These are phyloP conservation scores for Ilyonectria robusta DNA, from an alignment of 2,329 filamentous ascomycete genomes.

Conservation along the genomic window DNA sequence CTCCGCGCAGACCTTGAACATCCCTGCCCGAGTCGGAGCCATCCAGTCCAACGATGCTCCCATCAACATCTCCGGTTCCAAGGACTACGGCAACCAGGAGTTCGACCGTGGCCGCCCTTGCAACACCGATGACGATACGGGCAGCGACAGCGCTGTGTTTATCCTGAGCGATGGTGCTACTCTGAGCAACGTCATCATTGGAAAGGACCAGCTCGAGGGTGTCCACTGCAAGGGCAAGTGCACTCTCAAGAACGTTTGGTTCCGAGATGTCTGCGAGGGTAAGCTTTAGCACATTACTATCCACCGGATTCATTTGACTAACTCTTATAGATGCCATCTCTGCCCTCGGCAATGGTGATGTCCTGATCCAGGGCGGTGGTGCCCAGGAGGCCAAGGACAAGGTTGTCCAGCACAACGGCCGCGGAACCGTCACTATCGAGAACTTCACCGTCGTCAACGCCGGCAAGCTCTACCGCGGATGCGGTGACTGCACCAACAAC, in stretches of 20 bases:
- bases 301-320: neutral
- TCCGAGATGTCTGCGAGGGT: conserved; percentile 54
- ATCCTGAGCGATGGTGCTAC: conserved; percentile 35
- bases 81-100: conserved; percentile 23
- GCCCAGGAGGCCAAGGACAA: conserved; percentile 44
- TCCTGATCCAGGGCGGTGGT: conserved; percentile 37
- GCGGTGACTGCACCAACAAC: conserved; percentile 46
- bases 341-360: conserved; percentile 14
- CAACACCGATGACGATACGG: conserved; percentile 18
- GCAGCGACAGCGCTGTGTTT: conserved; percentile 29
- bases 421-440: conserved; percentile 42
- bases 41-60: conserved; percentile 11
- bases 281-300: neutral
- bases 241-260: conserved; percentile 55
- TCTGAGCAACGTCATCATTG: conserved; percentile 38
- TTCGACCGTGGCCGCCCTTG: conserved; percentile 27
- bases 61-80: conserved; percentile 14
- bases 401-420: conserved; percentile 44
- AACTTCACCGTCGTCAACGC: conserved; percentile 43
- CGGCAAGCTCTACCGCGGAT: conserved; percentile 45
- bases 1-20: conserved; percentile 21
- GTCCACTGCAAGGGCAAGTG: conserved; percentile 47
- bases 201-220: conserved; percentile 40
- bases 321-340: conserved; percentile 22
- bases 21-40: conserved; percentile 17